phyloP scores from a whole-genome alignment of 2,329 filamentous ascomycete genomes.

The Claviceps arundinis region DNA sequence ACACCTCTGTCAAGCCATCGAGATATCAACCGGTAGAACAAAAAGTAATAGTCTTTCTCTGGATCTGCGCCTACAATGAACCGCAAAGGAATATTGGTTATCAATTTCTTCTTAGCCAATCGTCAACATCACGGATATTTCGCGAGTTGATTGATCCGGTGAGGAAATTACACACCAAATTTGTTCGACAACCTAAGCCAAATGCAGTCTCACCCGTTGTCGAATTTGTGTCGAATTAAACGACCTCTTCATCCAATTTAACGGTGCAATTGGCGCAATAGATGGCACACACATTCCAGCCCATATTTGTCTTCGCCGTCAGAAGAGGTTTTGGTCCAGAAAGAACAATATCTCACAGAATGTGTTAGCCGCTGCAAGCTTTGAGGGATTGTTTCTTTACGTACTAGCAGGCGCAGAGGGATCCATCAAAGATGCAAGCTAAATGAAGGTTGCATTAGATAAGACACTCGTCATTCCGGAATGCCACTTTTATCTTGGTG shows the following conservation, averaged over 20 bases:
- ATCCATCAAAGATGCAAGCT: neutral
- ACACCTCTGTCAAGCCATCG: neutral
- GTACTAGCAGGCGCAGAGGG: neutral
- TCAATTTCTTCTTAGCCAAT: neutral
- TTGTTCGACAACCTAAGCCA: neutral
- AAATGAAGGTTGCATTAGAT: neutral
- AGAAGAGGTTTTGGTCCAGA: neutral
- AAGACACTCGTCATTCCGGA: neutral
- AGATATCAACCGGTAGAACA: neutral
- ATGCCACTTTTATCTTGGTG: neutral
- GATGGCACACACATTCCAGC: neutral
- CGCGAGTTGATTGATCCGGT: neutral
- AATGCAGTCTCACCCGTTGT: neutral
- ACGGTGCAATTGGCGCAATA: neutral
- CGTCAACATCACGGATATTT: neutral
- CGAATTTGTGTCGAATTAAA: neutral
- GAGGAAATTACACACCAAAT: neutral
- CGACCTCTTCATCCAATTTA: neutral
- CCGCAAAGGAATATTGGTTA: neutral
- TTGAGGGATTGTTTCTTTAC: neutral
- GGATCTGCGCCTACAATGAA: neutral
- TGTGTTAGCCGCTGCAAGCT: neutral
- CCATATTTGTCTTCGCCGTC: neutral
- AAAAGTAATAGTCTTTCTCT: neutral
- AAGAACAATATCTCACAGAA: neutral